Percentiles rank a stretch among this genome's conserved stretches.
These are phyloP conservation scores for Chytriomyces sp. DNA, from an alignment of 192 early-diverging fungal species.

Conservation along the genomic window DNA sequence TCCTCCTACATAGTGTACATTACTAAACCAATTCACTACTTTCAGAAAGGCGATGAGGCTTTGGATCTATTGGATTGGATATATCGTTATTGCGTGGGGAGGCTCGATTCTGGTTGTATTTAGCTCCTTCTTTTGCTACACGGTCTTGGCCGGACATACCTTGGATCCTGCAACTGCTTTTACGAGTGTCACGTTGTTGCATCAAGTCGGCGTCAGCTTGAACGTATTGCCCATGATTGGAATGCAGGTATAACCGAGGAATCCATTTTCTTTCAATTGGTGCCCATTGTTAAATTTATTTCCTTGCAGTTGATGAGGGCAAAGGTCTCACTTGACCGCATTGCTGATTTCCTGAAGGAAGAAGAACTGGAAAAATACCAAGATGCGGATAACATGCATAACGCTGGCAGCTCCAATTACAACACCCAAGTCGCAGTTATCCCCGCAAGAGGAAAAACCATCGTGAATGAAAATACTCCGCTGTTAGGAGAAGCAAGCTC, in stretches of 20 bases:
- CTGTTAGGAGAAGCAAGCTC: neutral
- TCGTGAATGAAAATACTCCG: constrained; percentile 21
- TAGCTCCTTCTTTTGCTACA: constrained; percentile 63
- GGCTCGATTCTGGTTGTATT: constrained; percentile 60
- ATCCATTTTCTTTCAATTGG: neutral
- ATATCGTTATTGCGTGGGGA: constrained; percentile 23
- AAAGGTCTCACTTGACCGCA: constrained; percentile 42
- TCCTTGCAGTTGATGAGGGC: constrained; percentile 32
- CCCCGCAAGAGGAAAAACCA: neutral
- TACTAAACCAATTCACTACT: neutral
- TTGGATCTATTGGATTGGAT: constrained; percentile 26
- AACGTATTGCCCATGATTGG: constrained; percentile 25
- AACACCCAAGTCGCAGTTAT: neutral
- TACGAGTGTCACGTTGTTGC: constrained; percentile 41
- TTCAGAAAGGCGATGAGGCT: neutral
- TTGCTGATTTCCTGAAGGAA: constrained; percentile 45
- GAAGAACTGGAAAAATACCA: constrained; percentile 46
- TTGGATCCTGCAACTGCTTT: constrained; percentile 52
- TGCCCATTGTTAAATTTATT: neutral
- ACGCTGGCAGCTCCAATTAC: constrained; percentile 1
- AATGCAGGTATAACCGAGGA: constrained; percentile 28
- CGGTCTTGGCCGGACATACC: constrained; percentile 38
- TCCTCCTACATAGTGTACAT: neutral
- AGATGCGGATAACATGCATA: constrained; percentile 20
- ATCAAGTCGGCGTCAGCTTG: constrained; percentile 35